These are phyloP conservation scores for Exophiala viscosa DNA, from an alignment of 2,329 filamentous ascomycete species.

Conservation along the genomic window DNA sequence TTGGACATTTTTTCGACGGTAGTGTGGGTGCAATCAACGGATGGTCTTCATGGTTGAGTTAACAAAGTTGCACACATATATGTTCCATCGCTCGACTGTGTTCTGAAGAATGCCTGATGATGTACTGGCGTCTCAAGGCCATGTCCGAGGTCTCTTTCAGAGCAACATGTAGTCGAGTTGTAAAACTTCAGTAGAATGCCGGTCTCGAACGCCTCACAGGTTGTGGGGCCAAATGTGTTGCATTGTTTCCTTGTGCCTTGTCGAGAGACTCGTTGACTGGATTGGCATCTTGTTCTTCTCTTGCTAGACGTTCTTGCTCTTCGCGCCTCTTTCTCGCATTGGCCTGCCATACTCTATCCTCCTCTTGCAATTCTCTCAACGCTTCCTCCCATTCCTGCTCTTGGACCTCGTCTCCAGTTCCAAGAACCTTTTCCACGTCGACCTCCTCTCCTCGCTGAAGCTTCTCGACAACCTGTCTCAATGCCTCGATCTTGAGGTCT, in stretches of 20 bases:
- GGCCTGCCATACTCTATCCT: constrained; percentile 27
- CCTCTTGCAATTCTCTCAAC: constrained; percentile 23
- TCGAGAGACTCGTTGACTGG: constrained; percentile 18
- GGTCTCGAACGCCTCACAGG: constrained; percentile 8
- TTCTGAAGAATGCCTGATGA: too few relatives aligned
- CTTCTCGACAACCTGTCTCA: constrained; percentile 61
- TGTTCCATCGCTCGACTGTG: too few relatives aligned
- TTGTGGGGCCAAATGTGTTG: neutral
- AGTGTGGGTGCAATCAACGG: too few relatives aligned
- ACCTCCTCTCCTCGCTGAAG: constrained; percentile 57
- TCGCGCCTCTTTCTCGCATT: constrained; percentile 20
- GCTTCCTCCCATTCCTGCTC: constrained; percentile 83
- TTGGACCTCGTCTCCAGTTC: constrained; percentile 68
- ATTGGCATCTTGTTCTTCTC: constrained; percentile 25
- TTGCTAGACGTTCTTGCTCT: constrained; percentile 21
- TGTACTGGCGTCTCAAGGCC: too few relatives aligned
- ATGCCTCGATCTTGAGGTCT: constrained; percentile 70
- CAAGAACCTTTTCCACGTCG: constrained; percentile 77
- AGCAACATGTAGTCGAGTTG: neutral
- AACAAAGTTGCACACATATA: too few relatives aligned
- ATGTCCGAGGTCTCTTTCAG: too few relatives aligned
- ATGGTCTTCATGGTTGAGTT: too few relatives aligned
- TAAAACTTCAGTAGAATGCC: constrained; percentile 21
- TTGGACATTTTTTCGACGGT: too few relatives aligned
- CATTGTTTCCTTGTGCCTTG: neutral